These are phyloP conservation scores for Cryomyces minteri DNA, from an alignment of 495 filamentous ascomycete genomes.

Conservation along the genomic window DNA sequence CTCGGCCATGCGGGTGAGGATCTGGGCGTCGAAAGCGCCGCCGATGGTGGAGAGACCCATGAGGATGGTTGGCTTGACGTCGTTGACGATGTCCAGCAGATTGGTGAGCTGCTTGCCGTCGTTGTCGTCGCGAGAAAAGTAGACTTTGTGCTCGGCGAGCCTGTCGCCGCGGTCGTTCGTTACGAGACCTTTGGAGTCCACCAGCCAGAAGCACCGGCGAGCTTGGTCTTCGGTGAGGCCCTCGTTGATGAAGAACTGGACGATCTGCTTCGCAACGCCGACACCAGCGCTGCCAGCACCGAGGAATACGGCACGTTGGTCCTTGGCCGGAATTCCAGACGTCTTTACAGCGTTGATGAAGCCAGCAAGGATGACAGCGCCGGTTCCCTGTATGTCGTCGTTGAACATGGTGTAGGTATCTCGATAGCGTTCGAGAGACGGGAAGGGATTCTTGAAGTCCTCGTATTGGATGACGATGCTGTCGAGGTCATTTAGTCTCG, in stretches of 20 bases:
- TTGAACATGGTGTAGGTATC: conserved; percentile 90
- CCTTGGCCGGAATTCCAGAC: conserved; percentile 69
- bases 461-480: conserved; percentile 96
- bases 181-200: conserved; percentile 87
- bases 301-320: conserved; percentile 90
- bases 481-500: conserved; percentile 1
- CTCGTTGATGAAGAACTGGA: conserved; percentile 84
- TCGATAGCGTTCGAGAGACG: conserved; percentile 75
- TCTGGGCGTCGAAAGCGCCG: conserved; percentile 79
- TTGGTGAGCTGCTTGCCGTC: conserved; percentile 74
- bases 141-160: conserved; percentile 92
- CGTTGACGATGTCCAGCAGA: conserved; percentile 83
- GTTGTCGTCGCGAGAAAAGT: conserved; percentile 89
- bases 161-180: conserved; percentile 86
- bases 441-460: conserved; percentile 97
- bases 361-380: conserved; percentile 84
- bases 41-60: conserved; percentile 90
- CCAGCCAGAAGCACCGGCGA: conserved; percentile 83
- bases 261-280: conserved; percentile 91
- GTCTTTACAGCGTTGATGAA: conserved; percentile 88
- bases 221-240: conserved; percentile 88
- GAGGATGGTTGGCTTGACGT: conserved; percentile 83
- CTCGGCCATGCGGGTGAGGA: conserved; percentile 69
- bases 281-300: conserved; percentile 91
- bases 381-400: conserved; percentile 96